A percentile compares a stretch with the other conserved stretches of the same genome.
These are phyloP conservation scores for Takashimella tepidaria DNA, from an alignment of 1,284 basidiomycete species.

Conservation along the genomic window DNA sequence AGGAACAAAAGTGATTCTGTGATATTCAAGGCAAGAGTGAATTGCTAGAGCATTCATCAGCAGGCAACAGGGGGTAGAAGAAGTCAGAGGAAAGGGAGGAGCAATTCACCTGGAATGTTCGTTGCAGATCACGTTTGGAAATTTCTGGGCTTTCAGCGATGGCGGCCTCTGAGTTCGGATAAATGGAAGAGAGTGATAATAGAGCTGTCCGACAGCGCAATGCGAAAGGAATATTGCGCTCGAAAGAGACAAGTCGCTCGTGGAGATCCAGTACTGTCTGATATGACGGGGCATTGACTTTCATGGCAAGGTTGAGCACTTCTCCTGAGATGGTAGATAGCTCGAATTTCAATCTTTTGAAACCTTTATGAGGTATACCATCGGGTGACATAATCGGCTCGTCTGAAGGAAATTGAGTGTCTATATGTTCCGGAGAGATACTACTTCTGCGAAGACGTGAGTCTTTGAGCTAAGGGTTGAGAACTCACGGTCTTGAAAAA, in stretches of 20 bases:
- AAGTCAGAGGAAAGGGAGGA: background rate
- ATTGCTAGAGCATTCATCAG: too few relatives aligned
- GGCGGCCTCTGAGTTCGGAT: slow-evolving; percentile 17
- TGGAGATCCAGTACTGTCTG: slow-evolving; percentile 19
- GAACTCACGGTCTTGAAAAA: slow-evolving; percentile 20
- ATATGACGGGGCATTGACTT: slow-evolving; percentile 18
- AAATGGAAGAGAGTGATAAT: slow-evolving; percentile 19
- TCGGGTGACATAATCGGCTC: slow-evolving; percentile 10
- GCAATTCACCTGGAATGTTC: slow-evolving; percentile 17
- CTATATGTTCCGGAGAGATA: slow-evolving; percentile 12
- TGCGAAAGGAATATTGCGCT: slow-evolving; percentile 22
- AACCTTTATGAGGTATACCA: background rate
- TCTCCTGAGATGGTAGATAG: slow-evolving; percentile 16
- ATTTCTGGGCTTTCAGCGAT: slow-evolving; percentile 16
- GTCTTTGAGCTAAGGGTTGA: background rate
- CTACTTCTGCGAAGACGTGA: background rate
- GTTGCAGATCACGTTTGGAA: slow-evolving; percentile 16
- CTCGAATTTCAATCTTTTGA: slow-evolving; percentile 10
- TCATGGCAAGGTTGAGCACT: slow-evolving; percentile 18
- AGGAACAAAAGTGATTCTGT: slow-evolving; percentile 28
- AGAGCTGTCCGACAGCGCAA: slow-evolving; percentile 25
- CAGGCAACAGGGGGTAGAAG: too few relatives aligned
- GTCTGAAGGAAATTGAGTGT: slow-evolving; percentile 18
- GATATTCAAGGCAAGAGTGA: slow-evolving; percentile 27
- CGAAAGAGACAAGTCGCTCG: slow-evolving; percentile 19